Conservation (phyloP, 306 rosid genomes). For the Medicago lupulina region DNA sequence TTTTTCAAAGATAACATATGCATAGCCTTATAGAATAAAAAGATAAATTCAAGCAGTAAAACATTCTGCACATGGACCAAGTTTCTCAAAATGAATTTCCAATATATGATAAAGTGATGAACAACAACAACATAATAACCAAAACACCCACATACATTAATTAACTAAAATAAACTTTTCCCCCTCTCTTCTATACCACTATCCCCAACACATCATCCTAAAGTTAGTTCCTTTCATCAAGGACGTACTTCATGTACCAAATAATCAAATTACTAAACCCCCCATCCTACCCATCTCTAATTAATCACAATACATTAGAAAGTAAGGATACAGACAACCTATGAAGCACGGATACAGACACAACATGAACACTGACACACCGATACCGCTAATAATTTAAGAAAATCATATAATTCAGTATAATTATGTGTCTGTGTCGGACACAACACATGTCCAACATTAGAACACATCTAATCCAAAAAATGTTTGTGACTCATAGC, state of each 20-base stretch:
- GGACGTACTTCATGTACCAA: slow-evolving; percentile 20
- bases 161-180: not conserved
- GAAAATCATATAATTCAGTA: too few relatives aligned
- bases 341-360: too few relatives aligned
- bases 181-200: slow-evolving; percentile 60
- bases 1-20: too few relatives aligned
- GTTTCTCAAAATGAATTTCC: not conserved
- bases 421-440: too few relatives aligned
- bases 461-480: too few relatives aligned
- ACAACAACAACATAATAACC: not conserved
- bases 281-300: slow-evolving; percentile 28
- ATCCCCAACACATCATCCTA: slow-evolving; percentile 24
- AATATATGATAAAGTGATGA: not conserved
- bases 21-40: too few relatives aligned
- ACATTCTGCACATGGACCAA: not conserved
- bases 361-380: too few relatives aligned
- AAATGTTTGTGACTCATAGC: too few relatives aligned
- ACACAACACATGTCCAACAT: too few relatives aligned
- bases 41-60: not conserved
- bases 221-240: slow-evolving; percentile 48
- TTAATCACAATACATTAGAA: not conserved
- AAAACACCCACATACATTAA: slow-evolving; percentile 42
- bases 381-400: too few relatives aligned
- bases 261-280: not conserved
- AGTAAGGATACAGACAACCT: too few relatives aligned